phyloP scores from a whole-genome alignment of 1,284 basidiomycete species.

The Stygiomarasmius scandens region DNA sequence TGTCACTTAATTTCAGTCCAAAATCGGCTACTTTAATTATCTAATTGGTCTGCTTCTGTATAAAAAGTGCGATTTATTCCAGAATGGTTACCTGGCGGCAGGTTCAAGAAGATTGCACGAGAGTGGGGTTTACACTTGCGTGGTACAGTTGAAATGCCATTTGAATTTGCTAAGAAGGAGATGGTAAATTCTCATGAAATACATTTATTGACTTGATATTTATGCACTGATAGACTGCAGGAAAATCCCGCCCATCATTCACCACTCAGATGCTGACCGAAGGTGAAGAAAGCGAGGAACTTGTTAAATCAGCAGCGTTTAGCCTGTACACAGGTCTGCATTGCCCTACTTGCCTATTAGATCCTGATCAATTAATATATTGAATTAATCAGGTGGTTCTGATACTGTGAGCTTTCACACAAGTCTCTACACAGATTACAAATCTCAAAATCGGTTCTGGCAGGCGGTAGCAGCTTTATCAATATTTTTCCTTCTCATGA shows the following conservation, averaged over 20 bases:
- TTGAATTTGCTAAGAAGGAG: not conserved
- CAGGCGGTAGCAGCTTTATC: not conserved
- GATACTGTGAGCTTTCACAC: not conserved
- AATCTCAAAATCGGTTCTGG: no score
- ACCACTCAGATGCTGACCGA: not conserved
- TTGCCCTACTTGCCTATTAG: not conserved
- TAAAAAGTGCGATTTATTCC: conserved; percentile 9
- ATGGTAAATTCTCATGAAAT: no score
- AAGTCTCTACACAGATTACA: no score
- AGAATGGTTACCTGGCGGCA: conserved; percentile 3
- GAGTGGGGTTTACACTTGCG: not conserved
- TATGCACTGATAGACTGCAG: not conserved
- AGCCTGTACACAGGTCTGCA: not conserved
- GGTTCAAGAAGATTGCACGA: conserved; percentile 4
- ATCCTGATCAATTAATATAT: not conserved
- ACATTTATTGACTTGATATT: not conserved
- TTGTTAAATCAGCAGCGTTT: not conserved
- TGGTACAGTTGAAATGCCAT: not conserved
- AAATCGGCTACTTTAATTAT: no score
- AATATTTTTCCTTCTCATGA: not conserved
- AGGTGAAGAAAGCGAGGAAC: not conserved
- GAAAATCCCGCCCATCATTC: not conserved
- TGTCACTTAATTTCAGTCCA: no score
- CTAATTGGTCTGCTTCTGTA: no score
- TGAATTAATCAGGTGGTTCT: not conserved